Base-by-base conservation (phyloP, 306 rosid species). In the Malus fusca region DNA sequence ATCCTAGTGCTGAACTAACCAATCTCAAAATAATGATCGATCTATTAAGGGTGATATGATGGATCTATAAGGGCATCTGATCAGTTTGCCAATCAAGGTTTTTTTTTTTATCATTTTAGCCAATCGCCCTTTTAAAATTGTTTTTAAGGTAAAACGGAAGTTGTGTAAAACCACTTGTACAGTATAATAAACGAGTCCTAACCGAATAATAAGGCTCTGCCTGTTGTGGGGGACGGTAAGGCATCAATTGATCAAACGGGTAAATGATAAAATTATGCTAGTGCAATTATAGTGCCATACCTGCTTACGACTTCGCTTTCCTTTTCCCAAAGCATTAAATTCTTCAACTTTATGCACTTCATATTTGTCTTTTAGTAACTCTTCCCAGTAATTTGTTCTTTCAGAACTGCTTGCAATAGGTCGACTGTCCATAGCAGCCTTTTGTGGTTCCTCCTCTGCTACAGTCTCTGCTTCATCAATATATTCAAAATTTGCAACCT, bases 401-500 rank as follows among this genome's bases (percentile, higher is more conserved):
- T 95, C 98, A 23, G 86, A 42, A 79, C 46, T 85, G 87, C 67
- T 88, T n/a, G 74, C 68, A 0, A 84, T 69, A 71, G 88, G 46
- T 71, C 70, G 68, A 66, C 77, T 75, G 66, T 90, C 93, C 80
- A 52, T 61, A 26, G 91, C 84, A 69, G 78, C 81, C 79, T 84
- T 90, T 79, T 81, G 87, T 31, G 92, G 91, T 77, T 85, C 97
- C 90, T 90, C 96, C 80, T 85, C 94, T 37, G 88, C 95, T 68
- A 83, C 84, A 74, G 94, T 95, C 87, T 92, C 85, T 79, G 76
- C 88, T 81, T 95, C 88, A 62, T 95, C 99, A 85, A 95, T 92
- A 84, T 95, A 95, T 82, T 89, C 93, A 82, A 95, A 95, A 83
- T 95, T 95, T 76, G 99, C 99, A 75, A 95, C 99, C 99, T 95